Conservation (phyloP, 768 basidiomycete genomes). For the Tricholomella constricta region DNA sequence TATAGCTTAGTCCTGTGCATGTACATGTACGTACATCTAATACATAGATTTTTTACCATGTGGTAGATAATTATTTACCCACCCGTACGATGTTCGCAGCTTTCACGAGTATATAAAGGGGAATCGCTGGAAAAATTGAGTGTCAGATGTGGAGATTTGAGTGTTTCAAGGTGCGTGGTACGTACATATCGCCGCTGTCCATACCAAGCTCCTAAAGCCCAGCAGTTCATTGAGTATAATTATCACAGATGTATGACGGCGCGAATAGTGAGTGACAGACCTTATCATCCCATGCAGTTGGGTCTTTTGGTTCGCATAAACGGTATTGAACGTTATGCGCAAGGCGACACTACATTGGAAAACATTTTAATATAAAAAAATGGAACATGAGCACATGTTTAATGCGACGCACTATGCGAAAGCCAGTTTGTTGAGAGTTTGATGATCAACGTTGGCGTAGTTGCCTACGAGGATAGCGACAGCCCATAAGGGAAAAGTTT, state of each 20-base stretch:
- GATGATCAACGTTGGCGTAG: slow-evolving; percentile 12
- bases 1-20: not conserved
- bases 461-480: slow-evolving; percentile 21
- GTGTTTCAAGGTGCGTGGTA: not conserved
- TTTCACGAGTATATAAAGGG: slow-evolving; percentile 11
- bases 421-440: slow-evolving; percentile 29
- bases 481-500: slow-evolving; percentile 30
- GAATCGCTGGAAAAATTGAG: not conserved
- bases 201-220: slow-evolving; percentile 4
- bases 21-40: not conserved
- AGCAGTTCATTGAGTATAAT: not conserved
- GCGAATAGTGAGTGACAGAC: not conserved
- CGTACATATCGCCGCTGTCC: slow-evolving; percentile 6
- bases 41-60: not conserved
- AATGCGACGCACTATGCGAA: slow-evolving; percentile 1
- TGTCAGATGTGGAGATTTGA: too few species aligned
- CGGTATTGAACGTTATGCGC: slow-evolving; percentile 29
- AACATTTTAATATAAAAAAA: too few species aligned
- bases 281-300: slow-evolving; percentile 11
- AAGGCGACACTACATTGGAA: slow-evolving; percentile 17
- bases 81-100: slow-evolving; percentile 8
- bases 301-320: slow-evolving; percentile 30
- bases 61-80: not conserved
- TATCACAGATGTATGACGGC: not conserved
- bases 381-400: slow-evolving; percentile 10